Evolutionary conservation across 345 rosid genomes (phyloP).

Genomic region (Streptanthus diversifolius): DNA sequence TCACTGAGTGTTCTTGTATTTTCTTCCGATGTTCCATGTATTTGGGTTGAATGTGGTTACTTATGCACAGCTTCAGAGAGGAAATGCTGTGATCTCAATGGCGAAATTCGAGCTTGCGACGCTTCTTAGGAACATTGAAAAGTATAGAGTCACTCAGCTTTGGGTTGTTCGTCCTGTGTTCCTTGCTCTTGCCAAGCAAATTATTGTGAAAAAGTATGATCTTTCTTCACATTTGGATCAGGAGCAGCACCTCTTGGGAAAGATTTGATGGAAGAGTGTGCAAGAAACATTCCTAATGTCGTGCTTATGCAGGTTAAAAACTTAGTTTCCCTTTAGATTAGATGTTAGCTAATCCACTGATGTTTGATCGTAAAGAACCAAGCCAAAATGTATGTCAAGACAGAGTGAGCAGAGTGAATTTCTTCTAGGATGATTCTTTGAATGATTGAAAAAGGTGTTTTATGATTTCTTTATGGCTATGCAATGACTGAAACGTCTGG

Average conservation of each 20-base stretch:
- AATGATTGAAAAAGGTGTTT: background rate
- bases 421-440: background rate
- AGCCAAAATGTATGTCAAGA: background rate
- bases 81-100: slow-evolving; percentile 60
- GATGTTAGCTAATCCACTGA: background rate
- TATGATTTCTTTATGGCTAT: slow-evolving; percentile 57
- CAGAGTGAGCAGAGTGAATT: background rate
- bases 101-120: slow-evolving; percentile 59
- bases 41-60: slow-evolving; percentile 59
- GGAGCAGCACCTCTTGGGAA: slow-evolving; percentile 91
- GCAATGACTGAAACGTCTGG: slow-evolving; percentile 92
- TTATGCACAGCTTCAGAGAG: slow-evolving; percentile 59
- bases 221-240: slow-evolving; percentile 76
- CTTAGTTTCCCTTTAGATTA: background rate
- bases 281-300: slow-evolving; percentile 57
- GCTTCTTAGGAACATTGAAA: slow-evolving; percentile 50
- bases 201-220: slow-evolving; percentile 52
- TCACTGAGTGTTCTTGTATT: slow-evolving; percentile 52
- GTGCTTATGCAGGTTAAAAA: slow-evolving; percentile 51
- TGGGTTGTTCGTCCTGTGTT: slow-evolving; percentile 89
- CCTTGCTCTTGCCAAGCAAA: slow-evolving; percentile 71
- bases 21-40: slow-evolving; percentile 91
- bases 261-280: slow-evolving; percentile 79
- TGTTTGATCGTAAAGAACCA: slow-evolving; percentile 2
- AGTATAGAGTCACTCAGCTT: slow-evolving; percentile 59